phyloP scores from a whole-genome alignment of 2,329 filamentous ascomycete genomes.

The Cordyceps cicadae region DNA sequence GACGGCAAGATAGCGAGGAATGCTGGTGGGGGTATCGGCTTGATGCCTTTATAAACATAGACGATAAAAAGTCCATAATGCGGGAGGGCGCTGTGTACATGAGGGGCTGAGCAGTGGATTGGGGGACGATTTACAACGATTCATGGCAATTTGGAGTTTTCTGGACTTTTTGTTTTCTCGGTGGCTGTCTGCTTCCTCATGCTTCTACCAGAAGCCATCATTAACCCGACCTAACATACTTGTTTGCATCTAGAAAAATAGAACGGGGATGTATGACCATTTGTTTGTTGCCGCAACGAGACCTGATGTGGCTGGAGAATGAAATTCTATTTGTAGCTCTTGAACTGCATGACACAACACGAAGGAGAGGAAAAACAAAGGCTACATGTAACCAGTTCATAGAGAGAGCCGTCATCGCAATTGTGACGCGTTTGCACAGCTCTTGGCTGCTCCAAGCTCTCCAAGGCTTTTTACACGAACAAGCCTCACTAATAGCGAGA shows the following conservation, averaged over 20 bases:
- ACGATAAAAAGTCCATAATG: neutral
- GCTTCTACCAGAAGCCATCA: neutral
- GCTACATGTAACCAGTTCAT: neutral
- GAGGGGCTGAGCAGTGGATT: neutral
- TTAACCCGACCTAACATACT: neutral
- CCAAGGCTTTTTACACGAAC: too few species aligned
- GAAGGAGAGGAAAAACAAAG: neutral
- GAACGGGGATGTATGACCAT: neutral
- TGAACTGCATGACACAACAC: neutral
- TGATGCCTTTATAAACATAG: slow-evolving; percentile 29
- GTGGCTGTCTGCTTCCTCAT: neutral
- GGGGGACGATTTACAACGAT: neutral
- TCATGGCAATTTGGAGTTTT: slow-evolving; percentile 7
- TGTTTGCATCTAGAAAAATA: neutral
- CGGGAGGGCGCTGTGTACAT: neutral
- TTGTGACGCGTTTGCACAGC: neutral
- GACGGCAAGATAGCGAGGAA: slow-evolving; percentile 26
- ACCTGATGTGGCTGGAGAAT: neutral
- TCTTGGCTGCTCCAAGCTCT: neutral
- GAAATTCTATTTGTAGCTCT: too few species aligned
- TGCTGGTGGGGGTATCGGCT: slow-evolving; percentile 26
- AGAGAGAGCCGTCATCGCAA: neutral
- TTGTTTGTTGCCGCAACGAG: neutral
- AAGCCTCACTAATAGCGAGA: too few species aligned
- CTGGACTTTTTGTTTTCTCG: neutral